phyloP scores from a whole-genome alignment of 768 basidiomycete species.

The Macrolepiota dolichaula region DNA sequence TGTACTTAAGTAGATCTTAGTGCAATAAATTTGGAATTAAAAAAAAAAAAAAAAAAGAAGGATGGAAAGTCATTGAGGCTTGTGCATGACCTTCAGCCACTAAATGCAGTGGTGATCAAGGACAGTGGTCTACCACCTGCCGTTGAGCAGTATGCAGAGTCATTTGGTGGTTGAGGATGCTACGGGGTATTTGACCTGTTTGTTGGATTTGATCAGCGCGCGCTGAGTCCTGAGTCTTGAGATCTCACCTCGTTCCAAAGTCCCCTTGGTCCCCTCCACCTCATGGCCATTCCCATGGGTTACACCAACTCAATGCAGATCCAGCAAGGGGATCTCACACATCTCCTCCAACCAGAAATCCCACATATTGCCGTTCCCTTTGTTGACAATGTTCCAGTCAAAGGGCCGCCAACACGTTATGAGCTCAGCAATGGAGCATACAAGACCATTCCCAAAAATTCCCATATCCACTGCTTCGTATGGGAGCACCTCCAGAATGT shows the following conservation, averaged over 20 bases:
- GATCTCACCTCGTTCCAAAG: conserved; percentile 40
- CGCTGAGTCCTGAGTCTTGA: conserved; percentile 18
- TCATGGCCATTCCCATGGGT: conserved; percentile 35
- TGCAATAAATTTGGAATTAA: no score
- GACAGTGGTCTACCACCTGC: conserved; percentile 31
- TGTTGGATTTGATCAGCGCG: conserved; percentile 31
- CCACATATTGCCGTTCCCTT: conserved; percentile 17
- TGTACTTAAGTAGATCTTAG: no score
- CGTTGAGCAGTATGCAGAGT: conserved; percentile 27
- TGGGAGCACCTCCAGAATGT: conserved; percentile 33
- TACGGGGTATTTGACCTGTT: conserved; percentile 24
- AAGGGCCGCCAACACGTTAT: conserved; percentile 21
- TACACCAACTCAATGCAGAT: conserved; percentile 21
- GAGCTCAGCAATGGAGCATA: neutral
- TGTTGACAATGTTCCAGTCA: conserved; percentile 22
- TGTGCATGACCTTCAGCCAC: conserved; percentile 33
- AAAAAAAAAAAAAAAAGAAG: no score
- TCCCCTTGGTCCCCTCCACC: conserved; percentile 23
- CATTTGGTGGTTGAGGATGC: conserved; percentile 29
- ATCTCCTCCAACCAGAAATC: conserved; percentile 29
- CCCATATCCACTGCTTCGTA: conserved; percentile 26
- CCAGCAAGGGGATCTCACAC: conserved; percentile 28
- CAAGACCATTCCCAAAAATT: neutral
- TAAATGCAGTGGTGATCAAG: conserved; percentile 33
- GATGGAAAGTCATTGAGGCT: conserved; percentile 29